Base-by-base conservation (phyloP, 306 rosid species). In the Psophocarpus tetragonolobus region DNA sequence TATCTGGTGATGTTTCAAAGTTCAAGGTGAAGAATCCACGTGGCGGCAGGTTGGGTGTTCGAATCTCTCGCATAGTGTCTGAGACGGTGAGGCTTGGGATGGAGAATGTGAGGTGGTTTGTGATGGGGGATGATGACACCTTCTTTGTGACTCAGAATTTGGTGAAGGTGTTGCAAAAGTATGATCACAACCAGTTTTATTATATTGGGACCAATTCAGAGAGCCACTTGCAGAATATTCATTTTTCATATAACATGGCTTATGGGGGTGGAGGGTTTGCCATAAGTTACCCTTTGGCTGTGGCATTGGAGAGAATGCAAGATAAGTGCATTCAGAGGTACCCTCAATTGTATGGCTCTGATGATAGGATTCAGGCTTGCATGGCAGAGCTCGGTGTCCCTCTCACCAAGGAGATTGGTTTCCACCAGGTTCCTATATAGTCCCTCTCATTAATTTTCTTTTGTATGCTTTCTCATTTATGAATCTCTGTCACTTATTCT, bases 311-410 rank as follows among this genome's bases (percentile, higher is more conserved):
- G 82, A 88, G 67, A 56, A 87, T 90, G 86, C 97, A 90, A 60
- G 97, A 91, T 4, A 51, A 71, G 68, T 91, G 97, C 57, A 38
- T 91, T 0, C 70, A 70, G 65, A 85, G 90, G 68, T 90, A 90
- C 61, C 90, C 94, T 0, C 32, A 44, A 10, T 74, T 88, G 85
- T 91, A 62, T 66, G 88, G 91, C 10, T 91, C 97, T 1, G 94
- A 91, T 76, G 91, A 87, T 30, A 64, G 90, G 82, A 78, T 91
- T 58, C 97, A 88, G n/a, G 97, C 97, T 56, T 91, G 94, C 45
- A 86, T 89, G 94, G 86, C 91, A 10, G 94, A 90, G 79, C 88
- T 91, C 17, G 97, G 97, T 30, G 88, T 91, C 36, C 97, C 94
- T 9, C 91, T 91, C 53, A 88, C 97, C 65, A 73, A 18, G 32